Percentiles rank a stretch among this genome's conserved stretches.
These are phyloP conservation scores for Asterella californica DNA, from an alignment of 225 moss, liverwort and hornwort species.

Conservation along the genomic window DNA sequence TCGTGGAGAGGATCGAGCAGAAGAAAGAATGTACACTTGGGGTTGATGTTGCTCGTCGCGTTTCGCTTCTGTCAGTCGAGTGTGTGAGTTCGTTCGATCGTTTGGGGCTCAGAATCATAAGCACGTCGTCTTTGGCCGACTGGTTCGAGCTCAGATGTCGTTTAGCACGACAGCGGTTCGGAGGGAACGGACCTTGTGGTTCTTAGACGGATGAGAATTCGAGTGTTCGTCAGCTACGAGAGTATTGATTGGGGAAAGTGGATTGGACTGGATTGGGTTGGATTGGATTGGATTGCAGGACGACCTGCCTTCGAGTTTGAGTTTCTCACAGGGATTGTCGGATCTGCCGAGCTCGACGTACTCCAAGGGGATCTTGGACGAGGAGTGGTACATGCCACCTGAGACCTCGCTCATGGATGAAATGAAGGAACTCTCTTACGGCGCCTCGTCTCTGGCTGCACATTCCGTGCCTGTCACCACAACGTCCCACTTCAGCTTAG, in stretches of 20 bases:
- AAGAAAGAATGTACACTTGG: neutral
- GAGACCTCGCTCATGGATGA: slow-evolving; percentile 42
- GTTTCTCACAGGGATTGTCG: slow-evolving; percentile 16
- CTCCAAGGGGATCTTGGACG: slow-evolving; percentile 14
- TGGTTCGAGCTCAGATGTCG: neutral
- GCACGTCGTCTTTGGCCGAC: neutral
- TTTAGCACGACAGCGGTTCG: too few relatives aligned
- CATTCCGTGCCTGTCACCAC: slow-evolving; percentile 2
- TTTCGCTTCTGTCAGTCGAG: neutral
- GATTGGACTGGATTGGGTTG: neutral
- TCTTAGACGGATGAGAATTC: neutral
- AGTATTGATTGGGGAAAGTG: neutral
- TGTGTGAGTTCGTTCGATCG: neutral
- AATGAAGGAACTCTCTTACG: slow-evolving; percentile 45
- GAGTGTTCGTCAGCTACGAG: neutral
- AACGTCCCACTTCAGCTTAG: slow-evolving; percentile 8
- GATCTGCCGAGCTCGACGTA: slow-evolving; percentile 8
- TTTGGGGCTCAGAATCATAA: too few relatives aligned
- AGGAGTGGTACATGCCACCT: slow-evolving; percentile 22
- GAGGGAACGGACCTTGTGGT: neutral
- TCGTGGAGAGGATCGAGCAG: neutral
- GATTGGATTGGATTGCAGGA: slow-evolving; percentile 2
- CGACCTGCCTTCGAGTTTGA: slow-evolving; percentile 7
- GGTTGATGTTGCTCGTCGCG: neutral
- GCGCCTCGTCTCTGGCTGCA: slow-evolving; percentile 26